A percentile compares a stretch with the other conserved stretches of the same genome.
phyloP scores from a whole-genome alignment of 2,329 filamentous ascomycete genomes.

The Ceratocystis destructans region DNA sequence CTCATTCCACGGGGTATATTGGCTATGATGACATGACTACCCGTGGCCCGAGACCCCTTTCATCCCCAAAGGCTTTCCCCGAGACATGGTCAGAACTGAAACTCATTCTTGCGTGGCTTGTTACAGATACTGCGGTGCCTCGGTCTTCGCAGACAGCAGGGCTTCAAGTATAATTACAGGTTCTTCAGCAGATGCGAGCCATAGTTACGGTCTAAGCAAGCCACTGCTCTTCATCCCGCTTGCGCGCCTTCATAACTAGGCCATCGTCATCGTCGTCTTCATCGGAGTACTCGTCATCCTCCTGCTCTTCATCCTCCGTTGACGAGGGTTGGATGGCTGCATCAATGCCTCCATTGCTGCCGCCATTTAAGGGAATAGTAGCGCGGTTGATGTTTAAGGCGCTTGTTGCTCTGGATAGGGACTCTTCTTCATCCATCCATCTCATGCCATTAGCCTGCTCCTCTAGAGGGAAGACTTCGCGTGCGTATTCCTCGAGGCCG shows the following conservation, averaged over 20 bases:
- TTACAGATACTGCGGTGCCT: not conserved
- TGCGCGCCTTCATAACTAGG: conserved; percentile 42
- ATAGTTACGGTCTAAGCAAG: conserved; percentile 31
- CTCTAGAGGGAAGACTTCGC: conserved; percentile 86
- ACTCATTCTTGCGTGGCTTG: not conserved
- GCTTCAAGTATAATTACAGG: not conserved
- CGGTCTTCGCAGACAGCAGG: not conserved
- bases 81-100: not conserved
- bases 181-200: too few relatives aligned
- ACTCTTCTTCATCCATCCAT: conserved; percentile 60
- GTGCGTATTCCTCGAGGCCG: conserved; percentile 83
- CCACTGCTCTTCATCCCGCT: conserved; percentile 47
- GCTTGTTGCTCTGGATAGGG: conserved; percentile 14
- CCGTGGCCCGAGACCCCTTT: not conserved
- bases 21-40: not conserved
- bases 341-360: conserved; percentile 27
- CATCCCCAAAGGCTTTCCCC: too few relatives aligned
- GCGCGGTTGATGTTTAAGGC: conserved; percentile 13
- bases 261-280: conserved; percentile 45
- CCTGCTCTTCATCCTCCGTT: conserved; percentile 27
- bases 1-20: not conserved
- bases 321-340: conserved; percentile 28
- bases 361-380: conserved; percentile 15
- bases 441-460: conserved; percentile 86
- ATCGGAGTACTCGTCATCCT: conserved; percentile 28